Evolutionary conservation across 352 stramenopile genomes (phyloP).

Genomic region (Plasmopara viticola): DNA sequence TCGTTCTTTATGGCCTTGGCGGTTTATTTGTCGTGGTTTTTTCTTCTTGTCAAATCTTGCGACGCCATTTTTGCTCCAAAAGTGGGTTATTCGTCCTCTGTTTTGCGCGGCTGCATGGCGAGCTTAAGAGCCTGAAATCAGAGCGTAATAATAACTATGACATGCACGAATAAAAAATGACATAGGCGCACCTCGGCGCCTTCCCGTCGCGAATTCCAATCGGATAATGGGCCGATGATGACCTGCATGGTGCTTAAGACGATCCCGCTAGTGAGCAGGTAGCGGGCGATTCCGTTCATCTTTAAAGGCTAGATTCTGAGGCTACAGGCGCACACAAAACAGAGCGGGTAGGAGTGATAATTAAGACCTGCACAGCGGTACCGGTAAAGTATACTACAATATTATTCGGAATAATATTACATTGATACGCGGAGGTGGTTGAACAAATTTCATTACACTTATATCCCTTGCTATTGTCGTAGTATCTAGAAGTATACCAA

Average conservation of each 20-base stretch:
- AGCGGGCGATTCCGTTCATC: conserved; percentile 75
- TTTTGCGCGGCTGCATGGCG: conserved; percentile 44
- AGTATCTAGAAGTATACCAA: no score
- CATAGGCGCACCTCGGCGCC: conserved; percentile 36
- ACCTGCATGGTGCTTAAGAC: conserved; percentile 64
- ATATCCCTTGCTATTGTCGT: no score
- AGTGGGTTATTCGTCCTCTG: conserved; percentile 35
- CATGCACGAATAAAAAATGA: neutral
- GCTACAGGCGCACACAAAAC: conserved; percentile 1
- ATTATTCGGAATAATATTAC: no score
- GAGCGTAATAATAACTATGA: conserved; percentile 1
- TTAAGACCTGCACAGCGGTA: no score
- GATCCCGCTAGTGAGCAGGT: conserved; percentile 60
- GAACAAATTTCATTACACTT: no score
- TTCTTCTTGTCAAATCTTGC: neutral
- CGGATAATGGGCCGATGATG: conserved; percentile 51
- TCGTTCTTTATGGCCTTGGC: neutral
- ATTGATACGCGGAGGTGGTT: no score
- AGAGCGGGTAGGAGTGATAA: no score
- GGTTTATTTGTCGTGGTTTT: neutral
- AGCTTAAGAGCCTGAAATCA: conserved; percentile 53
- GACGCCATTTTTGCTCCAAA: conserved; percentile 10
- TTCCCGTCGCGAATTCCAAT: conserved; percentile 75
- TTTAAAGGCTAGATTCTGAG: conserved; percentile 14
- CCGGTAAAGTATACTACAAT: no score